Evolutionary conservation across 257 asterid genomes (phyloP).

Genomic region (Solanum paucissectum): DNA sequence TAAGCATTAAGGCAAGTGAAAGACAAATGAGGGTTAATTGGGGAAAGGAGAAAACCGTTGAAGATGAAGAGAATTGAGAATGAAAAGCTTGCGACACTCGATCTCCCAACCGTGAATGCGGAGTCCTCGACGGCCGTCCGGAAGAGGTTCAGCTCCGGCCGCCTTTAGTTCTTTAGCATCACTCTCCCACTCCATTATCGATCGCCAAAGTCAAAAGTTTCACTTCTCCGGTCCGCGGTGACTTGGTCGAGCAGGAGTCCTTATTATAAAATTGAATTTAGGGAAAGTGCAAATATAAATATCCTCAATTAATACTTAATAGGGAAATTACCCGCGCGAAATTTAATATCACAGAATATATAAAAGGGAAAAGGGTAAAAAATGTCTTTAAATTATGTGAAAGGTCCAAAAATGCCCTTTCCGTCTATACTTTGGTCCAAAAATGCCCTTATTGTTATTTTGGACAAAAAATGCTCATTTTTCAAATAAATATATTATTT

Average conservation of each 20-base stretch:
- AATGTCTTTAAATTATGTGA: no score
- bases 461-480: no score
- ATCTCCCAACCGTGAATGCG: conserved; percentile 58
- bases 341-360: no score
- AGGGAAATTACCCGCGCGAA: no score
- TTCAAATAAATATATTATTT: no score
- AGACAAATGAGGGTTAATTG: neutral
- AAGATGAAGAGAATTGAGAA: conserved; percentile 62
- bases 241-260: neutral
- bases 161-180: conserved; percentile 26
- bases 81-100: conserved; percentile 71
- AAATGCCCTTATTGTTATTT: no score
- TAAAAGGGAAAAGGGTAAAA: no score
- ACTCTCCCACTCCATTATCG: conserved; percentile 27
- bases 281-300: no score
- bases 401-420: no score
- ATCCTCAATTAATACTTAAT: no score
- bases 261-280: no score
- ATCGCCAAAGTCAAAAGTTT: neutral
- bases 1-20: neutral
- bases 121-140: conserved; percentile 28
- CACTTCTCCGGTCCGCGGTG: neutral
- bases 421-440: no score
- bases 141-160: conserved; percentile 34
- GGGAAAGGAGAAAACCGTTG: conserved; percentile 32